A percentile compares a stretch with the other conserved stretches of the same genome.
Evolutionary conservation across 1,139 yeast species (phyloP).

Genomic region (Arxiozyma bovina): DNA sequence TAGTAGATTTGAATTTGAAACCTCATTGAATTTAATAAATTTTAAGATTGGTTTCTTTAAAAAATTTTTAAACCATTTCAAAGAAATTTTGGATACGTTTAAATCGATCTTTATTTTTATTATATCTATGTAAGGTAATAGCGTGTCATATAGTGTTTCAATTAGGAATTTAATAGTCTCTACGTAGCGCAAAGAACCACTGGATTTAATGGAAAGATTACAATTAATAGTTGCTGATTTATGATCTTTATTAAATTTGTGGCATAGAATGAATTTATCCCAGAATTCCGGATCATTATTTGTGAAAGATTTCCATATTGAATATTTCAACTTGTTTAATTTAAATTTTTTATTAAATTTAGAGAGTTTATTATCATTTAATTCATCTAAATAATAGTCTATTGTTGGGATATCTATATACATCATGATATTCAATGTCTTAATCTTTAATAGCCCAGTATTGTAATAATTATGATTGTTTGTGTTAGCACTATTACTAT

Average conservation of each 20-base stretch:
- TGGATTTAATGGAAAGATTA: constrained; percentile 17
- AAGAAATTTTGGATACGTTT: constrained; percentile 25
- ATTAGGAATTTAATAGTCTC: constrained; percentile 28
- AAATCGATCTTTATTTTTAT: constrained; percentile 18
- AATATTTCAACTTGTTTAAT: constrained; percentile 21
- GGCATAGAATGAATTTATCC: constrained; percentile 8
- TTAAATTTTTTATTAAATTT: constrained; percentile 27
- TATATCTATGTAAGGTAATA: constrained; percentile 6
- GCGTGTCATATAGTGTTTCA: constrained; percentile 20
- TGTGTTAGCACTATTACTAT: no score
- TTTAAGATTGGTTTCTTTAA: constrained; percentile 17
- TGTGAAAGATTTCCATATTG: constrained; percentile 22
- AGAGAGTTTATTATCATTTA: constrained; percentile 22
- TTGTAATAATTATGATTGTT: not conserved
- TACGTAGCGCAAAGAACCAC: constrained; percentile 30
- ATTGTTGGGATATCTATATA: constrained; percentile 31
- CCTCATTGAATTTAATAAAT: constrained; percentile 15
- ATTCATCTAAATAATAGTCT: constrained; percentile 29
- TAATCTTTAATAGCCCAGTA: constrained; percentile 1
- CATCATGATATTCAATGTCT: constrained; percentile 19
- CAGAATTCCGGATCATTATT: constrained; percentile 22
- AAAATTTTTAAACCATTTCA: constrained; percentile 30
- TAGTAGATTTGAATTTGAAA: not conserved
- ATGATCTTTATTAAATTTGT: not conserved
- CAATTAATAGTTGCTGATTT: not conserved